Evolutionary conservation across 2,329 filamentous ascomycete species (phyloP), one percentile per base, ranked within the genome.

Genomic region (Ophiocordyceps camponoti-leonardi): DNA sequence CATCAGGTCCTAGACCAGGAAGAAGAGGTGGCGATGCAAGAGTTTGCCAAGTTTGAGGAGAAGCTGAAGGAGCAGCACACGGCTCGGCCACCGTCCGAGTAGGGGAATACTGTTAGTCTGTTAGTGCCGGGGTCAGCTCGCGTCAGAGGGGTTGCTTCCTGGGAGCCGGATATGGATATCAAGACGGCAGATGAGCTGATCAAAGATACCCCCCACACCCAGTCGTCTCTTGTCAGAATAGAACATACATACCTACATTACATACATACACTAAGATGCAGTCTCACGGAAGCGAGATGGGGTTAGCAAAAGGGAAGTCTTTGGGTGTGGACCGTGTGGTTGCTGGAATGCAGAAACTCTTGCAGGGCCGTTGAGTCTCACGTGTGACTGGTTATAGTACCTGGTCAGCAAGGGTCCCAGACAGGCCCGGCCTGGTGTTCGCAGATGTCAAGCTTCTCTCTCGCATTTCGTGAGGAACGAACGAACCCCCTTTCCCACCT

Each of bases 21-120:
- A 64, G 92, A 96, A 61, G 86, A 94, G 62, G 75, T 95, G 51
- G 79, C 88, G 0, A 64, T 90, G 56, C 67, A 80, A 54, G 90
- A 96, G 58, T 96, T 98, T 66, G 85, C 83, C 52, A 92, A 85
- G 64, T 95, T 96, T 59, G 90, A 96, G 62, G 86, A 95, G 67
- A 95, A 77, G 63, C 62, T 79, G 46, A 73, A 69, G 58, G 66
- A 67, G 49, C 72, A 77, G 52, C 75, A 73, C 57, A 19, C 44
- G 65, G 65, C 11, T 41, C 50, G 33, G 51, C 49, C 41, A 49
- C 48, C 26, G n/a, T 22, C 41, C 16, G 40, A 26, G 7, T 49
- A 43, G 28, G 26, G 22, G 11, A 28, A 5, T 6, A 11, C 26
- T 28, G 26, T 28, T 28, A 28, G 26, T 28, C 2, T 8, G n/a